Conservation (phyloP, 352 stramenopile species). For the Phytophthora chlamydospora region DNA sequence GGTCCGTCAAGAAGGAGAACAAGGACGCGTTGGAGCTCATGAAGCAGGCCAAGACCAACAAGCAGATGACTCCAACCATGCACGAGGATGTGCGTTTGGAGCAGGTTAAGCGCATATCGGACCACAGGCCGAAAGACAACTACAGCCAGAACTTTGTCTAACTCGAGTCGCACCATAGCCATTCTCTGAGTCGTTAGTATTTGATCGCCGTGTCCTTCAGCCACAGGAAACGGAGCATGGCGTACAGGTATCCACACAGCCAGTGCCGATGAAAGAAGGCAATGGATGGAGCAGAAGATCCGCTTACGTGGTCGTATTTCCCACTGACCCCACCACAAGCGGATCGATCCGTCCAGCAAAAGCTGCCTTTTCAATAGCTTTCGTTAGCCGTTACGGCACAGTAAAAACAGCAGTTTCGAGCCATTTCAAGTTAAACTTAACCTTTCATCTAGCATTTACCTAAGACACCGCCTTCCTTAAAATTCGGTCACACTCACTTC, state of each 20-base stretch:
- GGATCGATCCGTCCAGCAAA: neutral
- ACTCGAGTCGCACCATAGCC: neutral
- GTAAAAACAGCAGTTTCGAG: neutral
- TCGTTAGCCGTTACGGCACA: neutral
- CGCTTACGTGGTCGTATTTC: neutral
- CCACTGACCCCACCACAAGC: neutral
- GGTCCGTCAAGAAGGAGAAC: constrained; percentile 32
- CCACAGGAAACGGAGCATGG: neutral
- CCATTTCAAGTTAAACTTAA: neutral
- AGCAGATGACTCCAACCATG: constrained; percentile 1
- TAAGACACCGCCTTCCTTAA: neutral
- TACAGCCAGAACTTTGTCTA: constrained; percentile 44
- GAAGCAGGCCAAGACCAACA: constrained; percentile 13
- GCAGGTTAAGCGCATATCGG: constrained; percentile 16
- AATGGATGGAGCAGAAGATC: constrained; percentile 1
- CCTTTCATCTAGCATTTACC: neutral
- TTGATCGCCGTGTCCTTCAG: neutral
- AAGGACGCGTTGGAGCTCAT: constrained; percentile 10
- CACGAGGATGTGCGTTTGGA: constrained; percentile 16
- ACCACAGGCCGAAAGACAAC: constrained; percentile 28
- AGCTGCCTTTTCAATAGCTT: constrained; percentile 7
- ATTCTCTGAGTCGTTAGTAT: too few relatives aligned
- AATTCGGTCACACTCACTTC: constrained; percentile 21
- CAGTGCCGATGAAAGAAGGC: neutral
- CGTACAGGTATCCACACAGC: neutral